phyloP scores from a whole-genome alignment of 2,329 filamentous ascomycete species.

The Chaetomium sp. region DNA sequence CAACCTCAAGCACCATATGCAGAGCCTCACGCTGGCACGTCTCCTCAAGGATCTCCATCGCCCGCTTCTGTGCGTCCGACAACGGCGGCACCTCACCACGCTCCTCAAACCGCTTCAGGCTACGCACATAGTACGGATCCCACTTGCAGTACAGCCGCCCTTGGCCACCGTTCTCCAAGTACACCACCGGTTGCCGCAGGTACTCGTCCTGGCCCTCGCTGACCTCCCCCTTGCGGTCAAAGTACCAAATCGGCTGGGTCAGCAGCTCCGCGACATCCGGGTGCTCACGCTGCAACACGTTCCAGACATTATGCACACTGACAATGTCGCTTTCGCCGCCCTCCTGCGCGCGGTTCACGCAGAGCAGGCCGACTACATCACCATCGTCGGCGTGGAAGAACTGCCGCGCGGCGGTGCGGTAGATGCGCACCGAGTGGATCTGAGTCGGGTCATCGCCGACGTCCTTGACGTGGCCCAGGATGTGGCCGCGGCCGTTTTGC shows the following conservation, averaged over 20 bases:
- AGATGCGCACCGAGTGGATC: constrained; percentile 84
- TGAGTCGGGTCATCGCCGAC: constrained; percentile 73
- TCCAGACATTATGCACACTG: constrained; percentile 74
- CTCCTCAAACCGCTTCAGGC: constrained; percentile 67
- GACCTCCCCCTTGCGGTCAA: constrained; percentile 82
- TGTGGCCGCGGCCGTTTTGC: constrained; percentile 79
- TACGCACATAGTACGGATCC: constrained; percentile 83
- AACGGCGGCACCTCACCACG: constrained; percentile 66
- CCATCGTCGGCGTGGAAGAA: constrained; percentile 82
- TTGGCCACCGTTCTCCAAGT: constrained; percentile 62
- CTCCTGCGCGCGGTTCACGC: constrained; percentile 68
- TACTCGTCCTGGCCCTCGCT: constrained; percentile 68
- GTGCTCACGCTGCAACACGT: constrained; percentile 65
- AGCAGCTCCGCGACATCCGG: constrained; percentile 73
- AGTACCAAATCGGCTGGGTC: constrained; percentile 79
- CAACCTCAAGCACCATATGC: constrained; percentile 81
- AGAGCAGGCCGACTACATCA: constrained; percentile 78
- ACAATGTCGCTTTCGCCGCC: constrained; percentile 81
- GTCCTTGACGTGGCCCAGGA: constrained; percentile 85
- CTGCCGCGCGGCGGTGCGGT: constrained; percentile 77
- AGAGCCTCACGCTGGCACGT: constrained; percentile 67
- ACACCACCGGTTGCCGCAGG: constrained; percentile 66
- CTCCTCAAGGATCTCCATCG: constrained; percentile 64
- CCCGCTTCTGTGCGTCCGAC: constrained; percentile 60
- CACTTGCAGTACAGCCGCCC: constrained; percentile 74